phyloP scores from a whole-genome alignment of 441 rosid genomes.

The Arabidopsis lyrata region DNA sequence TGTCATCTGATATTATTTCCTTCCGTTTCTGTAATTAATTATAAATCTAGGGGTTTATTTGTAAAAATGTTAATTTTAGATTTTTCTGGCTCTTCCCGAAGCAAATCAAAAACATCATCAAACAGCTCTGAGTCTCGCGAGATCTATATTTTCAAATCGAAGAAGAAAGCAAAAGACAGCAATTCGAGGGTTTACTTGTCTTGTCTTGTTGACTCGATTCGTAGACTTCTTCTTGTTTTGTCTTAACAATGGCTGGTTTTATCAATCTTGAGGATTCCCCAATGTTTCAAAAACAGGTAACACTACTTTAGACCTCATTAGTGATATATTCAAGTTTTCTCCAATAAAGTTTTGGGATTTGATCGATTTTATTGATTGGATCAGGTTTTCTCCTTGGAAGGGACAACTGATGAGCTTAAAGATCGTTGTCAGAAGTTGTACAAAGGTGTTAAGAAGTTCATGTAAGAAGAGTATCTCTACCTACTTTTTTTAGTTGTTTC shows the following conservation, averaged over 20 bases:
- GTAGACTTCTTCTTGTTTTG: slow-evolving; percentile 1
- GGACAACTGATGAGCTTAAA: slow-evolving; percentile 70
- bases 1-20: background rate
- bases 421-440: slow-evolving; percentile 77
- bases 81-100: slow-evolving; percentile 1
- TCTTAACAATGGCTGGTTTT: slow-evolving; percentile 60
- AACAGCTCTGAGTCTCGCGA: slow-evolving; percentile 37
- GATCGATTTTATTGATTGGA: slow-evolving; percentile 7
- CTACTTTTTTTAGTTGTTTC: slow-evolving; percentile 1
- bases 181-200: slow-evolving; percentile 5
- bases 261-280: slow-evolving; percentile 88
- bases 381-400: slow-evolving; percentile 69
- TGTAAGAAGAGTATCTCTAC: slow-evolving; percentile 30
- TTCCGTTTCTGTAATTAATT: slow-evolving; percentile 5
- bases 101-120: slow-evolving; percentile 24
- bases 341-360: background rate
- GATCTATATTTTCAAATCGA: slow-evolving; percentile 27
- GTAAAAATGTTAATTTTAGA: background rate
- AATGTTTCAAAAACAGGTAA: slow-evolving; percentile 82
- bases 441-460: slow-evolving; percentile 69
- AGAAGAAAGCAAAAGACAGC: slow-evolving; percentile 5
- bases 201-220: slow-evolving; percentile 2
- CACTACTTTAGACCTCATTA: background rate
- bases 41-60: slow-evolving; percentile 13
- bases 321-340: background rate